Percentiles rank a stretch among this genome's conserved stretches.
Conservation (phyloP, 2,329 filamentous ascomycete species). For the Alternaria metachromatica region DNA sequence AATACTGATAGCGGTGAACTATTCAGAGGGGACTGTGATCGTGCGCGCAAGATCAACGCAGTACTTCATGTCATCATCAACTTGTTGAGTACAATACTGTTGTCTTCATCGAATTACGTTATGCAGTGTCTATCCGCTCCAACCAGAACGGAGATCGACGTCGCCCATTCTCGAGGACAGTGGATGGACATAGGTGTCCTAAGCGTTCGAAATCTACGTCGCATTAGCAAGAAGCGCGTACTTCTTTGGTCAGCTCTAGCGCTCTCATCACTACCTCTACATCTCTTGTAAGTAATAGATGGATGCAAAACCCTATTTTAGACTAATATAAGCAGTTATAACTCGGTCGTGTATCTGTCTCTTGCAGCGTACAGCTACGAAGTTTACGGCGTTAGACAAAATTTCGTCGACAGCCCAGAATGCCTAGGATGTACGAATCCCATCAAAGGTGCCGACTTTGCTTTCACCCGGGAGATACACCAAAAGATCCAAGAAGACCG, state of each 20-base stretch:
- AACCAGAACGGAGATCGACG: slow-evolving; percentile 15
- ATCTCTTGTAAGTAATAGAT: not conserved
- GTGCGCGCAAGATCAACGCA: slow-evolving; percentile 3
- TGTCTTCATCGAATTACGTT: slow-evolving; percentile 20
- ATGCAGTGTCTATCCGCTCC: slow-evolving; percentile 25
- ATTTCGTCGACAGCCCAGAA: not conserved
- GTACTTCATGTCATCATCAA: slow-evolving; percentile 56
- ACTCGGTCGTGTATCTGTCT: slow-evolving; percentile 32
- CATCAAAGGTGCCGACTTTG: not conserved
- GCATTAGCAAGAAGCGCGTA: not conserved
- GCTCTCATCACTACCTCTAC: not conserved
- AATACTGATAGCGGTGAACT: not conserved
- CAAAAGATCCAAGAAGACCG: not conserved
- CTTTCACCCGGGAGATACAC: not conserved
- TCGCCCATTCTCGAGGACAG: slow-evolving; percentile 12
- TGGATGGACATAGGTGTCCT: not conserved
- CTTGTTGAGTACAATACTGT: slow-evolving; percentile 40
- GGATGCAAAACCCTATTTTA: not conserved
- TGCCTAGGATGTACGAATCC: not conserved
- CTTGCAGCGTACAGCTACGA: slow-evolving; percentile 23
- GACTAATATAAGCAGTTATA: slow-evolving; percentile 22
- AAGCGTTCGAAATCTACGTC: not conserved
- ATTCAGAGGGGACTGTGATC: slow-evolving; percentile 28
- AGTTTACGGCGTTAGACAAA: slow-evolving; percentile 11
- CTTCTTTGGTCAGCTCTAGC: not conserved